These are phyloP conservation scores for Aspergillus sp. DNA, from an alignment of 2,329 filamentous ascomycete genomes.

Conservation along the genomic window DNA sequence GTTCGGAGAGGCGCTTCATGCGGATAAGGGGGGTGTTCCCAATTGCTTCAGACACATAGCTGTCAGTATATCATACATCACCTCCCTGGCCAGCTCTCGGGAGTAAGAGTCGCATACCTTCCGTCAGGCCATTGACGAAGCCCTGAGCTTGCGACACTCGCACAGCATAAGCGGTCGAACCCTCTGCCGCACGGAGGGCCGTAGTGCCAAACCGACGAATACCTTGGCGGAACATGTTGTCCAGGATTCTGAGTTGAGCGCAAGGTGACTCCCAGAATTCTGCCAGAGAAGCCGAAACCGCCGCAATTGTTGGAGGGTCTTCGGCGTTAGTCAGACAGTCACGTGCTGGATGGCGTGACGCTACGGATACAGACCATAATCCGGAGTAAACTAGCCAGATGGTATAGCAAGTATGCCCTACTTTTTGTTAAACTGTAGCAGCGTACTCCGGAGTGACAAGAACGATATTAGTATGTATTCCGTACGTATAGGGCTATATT, in stretches of 20 bases:
- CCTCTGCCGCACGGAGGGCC: conserved; percentile 48
- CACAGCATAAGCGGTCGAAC: conserved; percentile 53
- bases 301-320: conserved; percentile 9
- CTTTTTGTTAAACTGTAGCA: too few species aligned
- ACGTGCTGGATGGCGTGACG: conserved; percentile 14
- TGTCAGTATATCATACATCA: conserved; percentile 1
- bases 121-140: conserved; percentile 66
- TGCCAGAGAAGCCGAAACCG: not conserved
- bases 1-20: conserved; percentile 74
- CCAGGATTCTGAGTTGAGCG: conserved; percentile 4
- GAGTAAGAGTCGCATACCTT: conserved; percentile 51
- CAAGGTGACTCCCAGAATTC: conserved; percentile 1
- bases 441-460: too few species aligned
- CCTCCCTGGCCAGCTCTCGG: not conserved
- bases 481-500: too few species aligned
- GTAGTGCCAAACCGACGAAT: conserved; percentile 60
- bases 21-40: conserved; percentile 94
- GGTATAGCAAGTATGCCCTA: too few species aligned
- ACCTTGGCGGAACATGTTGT: conserved; percentile 60
- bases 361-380: too few species aligned
- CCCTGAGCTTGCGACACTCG: conserved; percentile 73
- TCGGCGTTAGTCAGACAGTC: conserved; percentile 16
- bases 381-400: too few species aligned
- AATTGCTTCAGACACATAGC: conserved; percentile 52
- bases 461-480: too few species aligned